Evolutionary conservation across 2,329 filamentous ascomycete genomes (phyloP), one percentile per base, ranked within the genome.

Genomic region (Alternaria ventricosa): DNA sequence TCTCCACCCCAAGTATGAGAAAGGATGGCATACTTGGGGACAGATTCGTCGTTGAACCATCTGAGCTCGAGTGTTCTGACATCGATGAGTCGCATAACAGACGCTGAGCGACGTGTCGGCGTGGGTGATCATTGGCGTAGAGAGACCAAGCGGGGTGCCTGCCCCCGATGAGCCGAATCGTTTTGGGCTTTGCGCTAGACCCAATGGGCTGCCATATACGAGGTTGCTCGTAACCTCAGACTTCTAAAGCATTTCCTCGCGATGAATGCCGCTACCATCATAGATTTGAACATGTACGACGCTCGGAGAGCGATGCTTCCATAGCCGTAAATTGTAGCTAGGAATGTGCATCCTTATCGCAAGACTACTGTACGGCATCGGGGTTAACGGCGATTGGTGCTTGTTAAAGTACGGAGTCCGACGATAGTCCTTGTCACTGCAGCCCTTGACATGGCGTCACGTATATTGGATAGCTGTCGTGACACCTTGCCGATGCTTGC

Each of bases 41-140:
- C 61, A n/a, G 67, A 55, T 47, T 71, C 64, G 22, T 75, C 70
- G 25, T 63, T 69, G 57, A 73, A 73, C 55, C 60, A 68, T 59
- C 57, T 60, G 18, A 73, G 64, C 25, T 73, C 70, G 20, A 72
- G 58, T 15, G 67, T 74, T 30, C 65, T 66, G 28, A 69, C 69
- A 66, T 75, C 64, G 44, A 74, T 69, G 49, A 75, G 72, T 51
- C 73, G 68, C 71, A 75, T 75, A 64, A 67, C 57, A 61, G 46
- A 54, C 44, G 54, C 50, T 62, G 50, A 44, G 50, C 11, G 27
- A 47, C n/a, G 45, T 41, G 43, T 43, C 9, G 51, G 8, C 49
- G 57, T 36, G 10, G 18, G 20, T 50, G 25, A 55, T 64, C 43
- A 45, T 51, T 53, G 50, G 47, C 33, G 22, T 57, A 43, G 59